phyloP scores from a whole-genome alignment of 2,329 filamentous ascomycete genomes.

The Pseudogymnoascus sp. region DNA sequence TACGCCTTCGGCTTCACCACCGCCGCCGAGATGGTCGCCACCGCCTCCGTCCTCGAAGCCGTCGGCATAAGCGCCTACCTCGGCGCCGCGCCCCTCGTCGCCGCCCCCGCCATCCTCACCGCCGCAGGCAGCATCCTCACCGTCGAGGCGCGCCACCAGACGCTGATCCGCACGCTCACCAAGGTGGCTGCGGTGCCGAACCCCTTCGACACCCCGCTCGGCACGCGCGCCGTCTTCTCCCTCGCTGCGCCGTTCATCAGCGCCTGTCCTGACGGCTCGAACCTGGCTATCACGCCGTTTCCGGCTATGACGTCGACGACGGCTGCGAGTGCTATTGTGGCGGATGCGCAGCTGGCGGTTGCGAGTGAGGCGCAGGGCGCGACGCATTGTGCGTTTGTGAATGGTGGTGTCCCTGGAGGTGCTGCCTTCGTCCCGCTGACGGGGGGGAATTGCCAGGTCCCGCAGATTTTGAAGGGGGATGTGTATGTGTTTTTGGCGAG shows the following conservation, averaged over 20 bases:
- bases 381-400: conserved; percentile 59
- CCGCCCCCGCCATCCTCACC: conserved; percentile 49
- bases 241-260: conserved; percentile 65
- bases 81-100: conserved; percentile 59
- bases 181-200: conserved; percentile 53
- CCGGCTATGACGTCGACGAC: conserved; percentile 46
- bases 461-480: conserved; percentile 53
- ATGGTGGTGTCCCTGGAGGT: conserved; percentile 47
- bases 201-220: conserved; percentile 62
- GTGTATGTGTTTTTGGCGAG: conserved; percentile 60
- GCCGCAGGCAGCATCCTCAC: conserved; percentile 64
- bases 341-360: conserved; percentile 31
- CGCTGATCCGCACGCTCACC: conserved; percentile 56
- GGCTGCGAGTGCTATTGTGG: conserved; percentile 23
- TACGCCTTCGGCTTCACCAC: conserved; percentile 66
- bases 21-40: conserved; percentile 58
- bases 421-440: conserved; percentile 52
- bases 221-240: conserved; percentile 61
- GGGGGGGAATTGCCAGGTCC: conserved; percentile 49
- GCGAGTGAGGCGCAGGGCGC: conserved; percentile 43
- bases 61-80: conserved; percentile 66
- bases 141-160: conserved; percentile 65
- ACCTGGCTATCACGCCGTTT: conserved; percentile 56
- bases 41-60: conserved; percentile 62
- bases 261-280: conserved; percentile 58